Conservation (phyloP, 1,139 yeast genomes). For the Suhomyces atakaporum region DNA sequence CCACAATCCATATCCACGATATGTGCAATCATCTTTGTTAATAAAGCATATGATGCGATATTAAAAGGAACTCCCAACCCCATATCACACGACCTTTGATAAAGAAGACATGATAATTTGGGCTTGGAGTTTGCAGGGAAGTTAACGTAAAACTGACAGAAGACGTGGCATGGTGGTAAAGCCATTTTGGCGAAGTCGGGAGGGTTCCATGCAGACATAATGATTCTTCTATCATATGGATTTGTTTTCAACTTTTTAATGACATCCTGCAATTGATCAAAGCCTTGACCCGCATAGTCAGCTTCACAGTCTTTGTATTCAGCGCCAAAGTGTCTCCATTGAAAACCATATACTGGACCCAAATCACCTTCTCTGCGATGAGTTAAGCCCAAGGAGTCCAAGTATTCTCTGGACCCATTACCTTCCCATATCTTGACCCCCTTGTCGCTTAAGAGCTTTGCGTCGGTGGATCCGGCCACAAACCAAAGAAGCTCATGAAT, state of each 20-base stretch:
- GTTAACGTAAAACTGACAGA: conserved; percentile 90
- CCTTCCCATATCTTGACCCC: conserved; percentile 99
- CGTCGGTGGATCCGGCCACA: conserved; percentile 86
- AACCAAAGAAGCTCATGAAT: conserved; percentile 93
- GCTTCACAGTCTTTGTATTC: conserved; percentile 81
- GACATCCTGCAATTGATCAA: conserved; percentile 82
- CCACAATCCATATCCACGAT: conserved; percentile 94
- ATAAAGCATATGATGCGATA: conserved; percentile 91
- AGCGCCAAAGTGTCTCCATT: conserved; percentile 99
- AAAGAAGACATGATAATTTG: conserved; percentile 78
- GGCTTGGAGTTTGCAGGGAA: conserved; percentile 63
- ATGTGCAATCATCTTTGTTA: conserved; percentile 94
- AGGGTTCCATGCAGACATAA: conserved; percentile 98
- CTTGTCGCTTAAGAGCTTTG: conserved; percentile 69
- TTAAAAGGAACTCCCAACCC: conserved; percentile 98
- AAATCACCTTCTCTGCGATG: conserved; percentile 89
- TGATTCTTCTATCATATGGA: conserved; percentile 93
- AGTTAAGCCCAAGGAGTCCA: conserved; percentile 78
- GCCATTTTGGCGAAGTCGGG: conserved; percentile 94
- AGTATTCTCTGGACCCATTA: conserved; percentile 91
- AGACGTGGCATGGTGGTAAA: conserved; percentile 96
- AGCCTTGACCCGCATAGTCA: conserved; percentile 85
- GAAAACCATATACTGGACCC: conserved; percentile 98
- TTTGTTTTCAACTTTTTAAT: conserved; percentile 78
- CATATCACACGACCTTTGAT: conserved; percentile 99